Evolutionary conservation across 1,139 yeast genomes (phyloP), one percentile per base, ranked within the genome.

Genomic region (Arxiozyma slooffiae): DNA sequence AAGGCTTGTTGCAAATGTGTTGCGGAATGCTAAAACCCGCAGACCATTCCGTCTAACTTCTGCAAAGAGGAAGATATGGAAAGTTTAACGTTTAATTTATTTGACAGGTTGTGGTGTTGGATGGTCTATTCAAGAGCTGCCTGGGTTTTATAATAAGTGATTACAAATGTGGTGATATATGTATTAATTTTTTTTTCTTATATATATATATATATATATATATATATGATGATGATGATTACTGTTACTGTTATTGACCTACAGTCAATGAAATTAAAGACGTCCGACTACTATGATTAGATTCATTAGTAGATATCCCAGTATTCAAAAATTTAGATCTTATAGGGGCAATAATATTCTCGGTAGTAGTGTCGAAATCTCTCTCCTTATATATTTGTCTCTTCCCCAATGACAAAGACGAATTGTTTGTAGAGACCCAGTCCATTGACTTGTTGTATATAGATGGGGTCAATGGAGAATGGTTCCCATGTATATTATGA

Each of bases 381-480:
- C 46, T 43, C 38, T 48, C 48, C 37, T 49, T 45, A 36, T 30
- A 46, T 18, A 18, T n/a, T n/a, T n/a, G 22, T 47, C 44, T 41
- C 40, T 37, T 41, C 23, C 39, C 42, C 34, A 34, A 38, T 42
- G 41, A 43, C 20, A 58, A 54, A 49, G 62, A 57, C 18, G 60
- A 46, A 40, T 57, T 54, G 21, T 56, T 54, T 45, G 58, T 49
- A 17, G 53, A 49, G 34, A 54, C 49, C 17, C 54, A 56, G 39
- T 54, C 52, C 46, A 56, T 54, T 24, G 48, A 44, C 42, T 58
- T 60, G 37, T 55, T 52, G 48, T 60, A 60, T 58, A 60, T 52
- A 21, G 59, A 57, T 26, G 64, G 64, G 2, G 66, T 61, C 8
- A 61, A 55, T 24, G 66, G 66, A 3, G 66, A 61, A 11, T 41